Conservation (phyloP, 192 early-diverging fungal genomes). For the Anaeromyces robustus region DNA sequence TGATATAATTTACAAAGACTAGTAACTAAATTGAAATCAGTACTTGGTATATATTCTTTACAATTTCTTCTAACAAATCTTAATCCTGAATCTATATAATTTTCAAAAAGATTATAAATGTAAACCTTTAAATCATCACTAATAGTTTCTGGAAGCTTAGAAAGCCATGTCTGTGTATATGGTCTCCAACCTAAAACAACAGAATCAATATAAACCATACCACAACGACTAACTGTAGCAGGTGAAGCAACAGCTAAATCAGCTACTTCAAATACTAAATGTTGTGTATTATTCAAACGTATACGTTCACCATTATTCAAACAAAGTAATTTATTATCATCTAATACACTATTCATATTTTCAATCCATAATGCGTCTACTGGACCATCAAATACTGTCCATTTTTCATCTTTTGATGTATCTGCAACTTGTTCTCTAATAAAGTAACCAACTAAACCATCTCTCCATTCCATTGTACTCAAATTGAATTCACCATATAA, state of each 20-base stretch:
- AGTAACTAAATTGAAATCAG: constrained; percentile 32
- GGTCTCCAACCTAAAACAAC: constrained; percentile 31
- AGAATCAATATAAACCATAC: constrained; percentile 51
- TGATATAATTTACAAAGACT: constrained; percentile 26
- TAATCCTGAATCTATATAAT: constrained; percentile 31
- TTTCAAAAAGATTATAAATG: constrained; percentile 13
- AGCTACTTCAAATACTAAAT: constrained; percentile 49
- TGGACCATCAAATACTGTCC: constrained; percentile 44
- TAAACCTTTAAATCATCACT: constrained; percentile 18
- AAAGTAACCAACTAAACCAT: constrained; percentile 35
- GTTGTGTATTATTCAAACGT: constrained; percentile 39
- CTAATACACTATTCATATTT: constrained; percentile 48
- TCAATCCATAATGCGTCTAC: constrained; percentile 50
- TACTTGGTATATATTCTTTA: constrained; percentile 29
- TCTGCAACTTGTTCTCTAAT: constrained; percentile 39
- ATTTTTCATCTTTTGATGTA: constrained; percentile 32
- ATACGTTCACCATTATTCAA: constrained; percentile 48
- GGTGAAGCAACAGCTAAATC: constrained; percentile 47
- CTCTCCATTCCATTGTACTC: constrained; percentile 49
- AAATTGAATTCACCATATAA: constrained; percentile 46
- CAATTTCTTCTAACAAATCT: constrained; percentile 27
- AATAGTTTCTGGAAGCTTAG: constrained; percentile 18
- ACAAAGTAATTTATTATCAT: constrained; percentile 46
- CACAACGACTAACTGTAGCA: constrained; percentile 40
- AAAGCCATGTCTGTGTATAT: constrained; percentile 24